Conservation (phyloP, 495 filamentous ascomycete genomes). For the Tuber calosporum region DNA sequence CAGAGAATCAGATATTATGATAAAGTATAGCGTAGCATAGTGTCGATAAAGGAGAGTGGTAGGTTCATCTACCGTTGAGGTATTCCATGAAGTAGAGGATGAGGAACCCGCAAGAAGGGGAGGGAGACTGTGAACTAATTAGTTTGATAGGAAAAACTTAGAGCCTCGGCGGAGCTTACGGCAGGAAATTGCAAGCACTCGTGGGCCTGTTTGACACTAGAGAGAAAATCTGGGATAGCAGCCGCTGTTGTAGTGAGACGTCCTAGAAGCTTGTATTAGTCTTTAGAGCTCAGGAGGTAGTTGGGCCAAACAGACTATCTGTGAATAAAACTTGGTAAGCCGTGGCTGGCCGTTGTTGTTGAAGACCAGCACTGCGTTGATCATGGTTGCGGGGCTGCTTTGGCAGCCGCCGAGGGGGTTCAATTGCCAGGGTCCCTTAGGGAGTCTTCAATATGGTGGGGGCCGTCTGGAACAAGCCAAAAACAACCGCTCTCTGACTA, state of each 20-base stretch:
- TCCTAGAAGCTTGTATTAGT: constrained; percentile 24
- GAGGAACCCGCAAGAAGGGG: constrained; percentile 61
- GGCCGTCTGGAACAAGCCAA: no score
- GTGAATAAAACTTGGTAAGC: constrained; percentile 97
- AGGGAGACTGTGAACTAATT: constrained; percentile 47
- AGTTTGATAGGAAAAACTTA: constrained; percentile 46
- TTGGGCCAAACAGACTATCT: constrained; percentile 58
- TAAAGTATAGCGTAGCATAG: constrained; percentile 97
- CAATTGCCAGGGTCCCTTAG: no score
- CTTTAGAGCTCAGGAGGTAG: constrained; percentile 7
- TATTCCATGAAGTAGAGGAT: constrained; percentile 47
- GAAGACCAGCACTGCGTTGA: constrained; percentile 98
- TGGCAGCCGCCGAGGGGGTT: constrained; percentile 7
- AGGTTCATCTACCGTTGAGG: constrained; percentile 73
- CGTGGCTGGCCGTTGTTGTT: constrained; percentile 95
- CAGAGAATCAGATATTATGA: constrained; percentile 93
- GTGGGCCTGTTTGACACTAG: constrained; percentile 80
- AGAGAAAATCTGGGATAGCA: constrained; percentile 97
- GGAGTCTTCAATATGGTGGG: not conserved
- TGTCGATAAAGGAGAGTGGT: constrained; percentile 96
- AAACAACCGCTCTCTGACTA: not conserved
- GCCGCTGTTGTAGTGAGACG: constrained; percentile 66
- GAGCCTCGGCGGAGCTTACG: constrained; percentile 29
- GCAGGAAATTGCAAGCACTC: constrained; percentile 91
- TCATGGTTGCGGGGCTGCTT: constrained; percentile 55